A percentile compares a stretch with the other conserved stretches of the same genome.
These are phyloP conservation scores for Blastocystis sp. DNA, from an alignment of 352 stramenopile genomes.

Conservation along the genomic window DNA sequence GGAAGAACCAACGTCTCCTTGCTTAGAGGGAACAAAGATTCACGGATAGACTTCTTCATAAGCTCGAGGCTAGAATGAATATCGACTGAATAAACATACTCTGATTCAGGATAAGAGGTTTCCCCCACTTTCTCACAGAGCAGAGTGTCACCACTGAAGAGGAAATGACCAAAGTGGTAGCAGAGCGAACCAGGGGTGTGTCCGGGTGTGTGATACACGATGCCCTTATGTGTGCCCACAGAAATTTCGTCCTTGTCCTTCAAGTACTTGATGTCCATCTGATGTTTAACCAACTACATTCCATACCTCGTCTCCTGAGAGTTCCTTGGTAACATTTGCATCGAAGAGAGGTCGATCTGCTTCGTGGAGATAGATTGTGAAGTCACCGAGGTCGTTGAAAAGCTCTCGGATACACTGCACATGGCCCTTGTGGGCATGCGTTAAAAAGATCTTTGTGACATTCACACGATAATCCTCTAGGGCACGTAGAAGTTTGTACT, in stretches of 20 bases:
- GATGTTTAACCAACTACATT: neutral
- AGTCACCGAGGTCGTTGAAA: slow-evolving; percentile 6
- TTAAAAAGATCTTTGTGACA: slow-evolving; percentile 38
- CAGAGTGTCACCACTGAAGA: slow-evolving; percentile 54
- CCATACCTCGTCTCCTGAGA: neutral
- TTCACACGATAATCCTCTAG: slow-evolving; percentile 13
- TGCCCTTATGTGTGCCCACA: neutral
- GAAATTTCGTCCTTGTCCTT: neutral
- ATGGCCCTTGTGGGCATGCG: slow-evolving; percentile 34
- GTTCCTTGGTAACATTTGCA: neutral
- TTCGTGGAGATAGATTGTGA: slow-evolving; percentile 18
- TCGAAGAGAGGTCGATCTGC: slow-evolving; percentile 4
- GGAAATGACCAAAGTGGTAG: slow-evolving; percentile 40
- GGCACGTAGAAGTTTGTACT: slow-evolving; percentile 11
- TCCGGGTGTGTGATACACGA: slow-evolving; percentile 34
- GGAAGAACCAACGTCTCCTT: slow-evolving; percentile 33
- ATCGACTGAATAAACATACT: neutral
- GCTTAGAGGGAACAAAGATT: neutral
- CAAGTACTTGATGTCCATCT: slow-evolving; percentile 37
- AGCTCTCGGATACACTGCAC: neutral
- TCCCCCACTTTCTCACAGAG: neutral
- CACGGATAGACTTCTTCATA: slow-evolving; percentile 21
- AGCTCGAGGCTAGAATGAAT: neutral
- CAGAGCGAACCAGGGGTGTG: slow-evolving; percentile 39
- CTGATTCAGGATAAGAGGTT: neutral